phyloP scores from a whole-genome alignment of 257 asterid species.

The Solanum sejunctum region DNA sequence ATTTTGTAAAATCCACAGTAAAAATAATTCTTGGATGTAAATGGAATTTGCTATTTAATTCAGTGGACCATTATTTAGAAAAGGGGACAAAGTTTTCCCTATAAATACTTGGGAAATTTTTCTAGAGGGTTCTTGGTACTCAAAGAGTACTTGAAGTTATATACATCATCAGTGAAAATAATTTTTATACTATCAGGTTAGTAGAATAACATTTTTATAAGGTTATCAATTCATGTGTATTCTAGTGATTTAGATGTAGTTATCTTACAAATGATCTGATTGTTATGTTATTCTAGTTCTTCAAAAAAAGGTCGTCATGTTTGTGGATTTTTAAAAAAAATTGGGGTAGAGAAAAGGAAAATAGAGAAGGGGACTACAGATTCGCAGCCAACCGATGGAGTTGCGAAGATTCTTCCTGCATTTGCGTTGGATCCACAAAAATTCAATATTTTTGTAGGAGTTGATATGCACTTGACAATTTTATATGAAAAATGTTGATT shows the following conservation, averaged over 20 bases:
- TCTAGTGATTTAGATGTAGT: no score
- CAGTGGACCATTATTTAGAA: neutral
- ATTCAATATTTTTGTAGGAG: neutral
- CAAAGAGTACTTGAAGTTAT: neutral
- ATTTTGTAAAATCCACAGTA: neutral
- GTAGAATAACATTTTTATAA: neutral
- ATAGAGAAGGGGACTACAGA: no score
- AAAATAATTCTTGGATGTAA: neutral
- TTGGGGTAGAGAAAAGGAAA: no score
- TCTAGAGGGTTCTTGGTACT: neutral
- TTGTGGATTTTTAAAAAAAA: no score
- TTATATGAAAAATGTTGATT: neutral
- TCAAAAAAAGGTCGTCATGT: rapidly evolving
- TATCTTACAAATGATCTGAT: neutral
- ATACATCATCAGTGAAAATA: neutral
- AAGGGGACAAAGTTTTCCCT: neutral
- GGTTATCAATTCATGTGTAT: neutral
- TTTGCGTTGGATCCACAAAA: neutral
- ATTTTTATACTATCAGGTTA: neutral
- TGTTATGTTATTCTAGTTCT: neutral
- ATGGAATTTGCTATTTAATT: neutral
- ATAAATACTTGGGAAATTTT: no score
- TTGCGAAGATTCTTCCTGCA: no score
- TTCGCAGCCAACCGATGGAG: no score
- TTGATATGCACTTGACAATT: no score